phyloP scores from a whole-genome alignment of 179 eudicot species.

The Carnegiea gigantea region DNA sequence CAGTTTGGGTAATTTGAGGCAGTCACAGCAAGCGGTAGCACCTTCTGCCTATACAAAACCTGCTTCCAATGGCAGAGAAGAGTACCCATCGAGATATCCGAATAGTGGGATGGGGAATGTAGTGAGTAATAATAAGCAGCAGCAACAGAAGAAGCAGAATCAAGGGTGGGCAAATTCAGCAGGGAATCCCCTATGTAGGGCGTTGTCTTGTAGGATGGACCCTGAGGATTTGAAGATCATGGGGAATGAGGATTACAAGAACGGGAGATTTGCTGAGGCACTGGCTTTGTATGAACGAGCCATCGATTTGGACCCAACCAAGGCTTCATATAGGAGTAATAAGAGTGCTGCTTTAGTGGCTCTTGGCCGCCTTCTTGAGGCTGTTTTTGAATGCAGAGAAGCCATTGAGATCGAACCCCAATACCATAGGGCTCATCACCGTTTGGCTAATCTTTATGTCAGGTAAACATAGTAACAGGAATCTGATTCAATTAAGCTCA shows the following conservation, averaged over 20 bases:
- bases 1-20: constrained; percentile 71
- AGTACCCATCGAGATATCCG: constrained; percentile 28
- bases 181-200: constrained; percentile 57
- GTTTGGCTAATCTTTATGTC: constrained; percentile 69
- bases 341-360: constrained; percentile 79
- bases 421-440: constrained; percentile 71
- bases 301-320: constrained; percentile 55
- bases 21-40: constrained; percentile 31
- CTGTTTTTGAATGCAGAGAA: constrained; percentile 64
- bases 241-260: constrained; percentile 76
- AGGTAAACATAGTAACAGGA: constrained; percentile 42
- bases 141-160: constrained; percentile 20
- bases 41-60: constrained; percentile 28
- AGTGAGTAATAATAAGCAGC: constrained; percentile 36
- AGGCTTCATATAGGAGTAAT: constrained; percentile 70
- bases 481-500: neutral
- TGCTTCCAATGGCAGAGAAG: constrained; percentile 28
- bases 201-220: constrained; percentile 80
- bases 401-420: constrained; percentile 66
- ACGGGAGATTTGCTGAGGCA: constrained; percentile 80
- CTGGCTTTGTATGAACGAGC: constrained; percentile 69
- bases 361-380: constrained; percentile 74
- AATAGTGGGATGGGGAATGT: constrained; percentile 59
- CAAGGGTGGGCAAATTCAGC: constrained; percentile 16
- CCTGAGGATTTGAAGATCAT: constrained; percentile 55